Conservation (phyloP, 495 filamentous ascomycete genomes). For the Hypoxylon subgilvum region DNA sequence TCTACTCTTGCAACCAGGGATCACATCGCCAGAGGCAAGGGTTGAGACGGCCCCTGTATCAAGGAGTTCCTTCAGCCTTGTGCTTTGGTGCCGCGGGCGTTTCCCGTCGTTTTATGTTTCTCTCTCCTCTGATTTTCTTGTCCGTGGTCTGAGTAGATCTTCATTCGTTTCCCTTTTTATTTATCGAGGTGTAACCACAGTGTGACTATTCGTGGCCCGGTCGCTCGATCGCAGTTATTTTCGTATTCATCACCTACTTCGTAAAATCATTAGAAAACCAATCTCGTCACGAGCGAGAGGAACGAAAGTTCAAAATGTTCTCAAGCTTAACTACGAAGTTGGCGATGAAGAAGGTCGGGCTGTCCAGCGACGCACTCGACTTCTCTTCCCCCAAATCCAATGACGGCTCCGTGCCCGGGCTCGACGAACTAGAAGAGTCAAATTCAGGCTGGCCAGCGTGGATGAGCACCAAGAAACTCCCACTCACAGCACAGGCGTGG, state of each 20-base stretch:
- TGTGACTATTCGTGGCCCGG: neutral
- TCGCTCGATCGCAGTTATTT: neutral
- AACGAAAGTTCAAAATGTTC: slow-evolving; percentile 45
- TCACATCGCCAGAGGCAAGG: slow-evolving; percentile 8
- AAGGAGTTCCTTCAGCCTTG: slow-evolving; percentile 41
- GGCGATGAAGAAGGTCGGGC: slow-evolving; percentile 52
- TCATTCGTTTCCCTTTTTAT: slow-evolving; percentile 12
- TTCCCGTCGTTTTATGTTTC: slow-evolving; percentile 23
- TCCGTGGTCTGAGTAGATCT: slow-evolving; percentile 1
- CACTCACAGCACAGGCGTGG: slow-evolving; percentile 55
- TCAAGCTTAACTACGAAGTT: slow-evolving; percentile 56
- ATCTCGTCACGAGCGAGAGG: slow-evolving; percentile 1
- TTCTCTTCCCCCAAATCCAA: slow-evolving; percentile 40
- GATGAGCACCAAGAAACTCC: slow-evolving; percentile 51
- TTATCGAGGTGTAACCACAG: neutral
- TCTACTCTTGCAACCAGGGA: slow-evolving; percentile 16
- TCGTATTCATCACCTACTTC: neutral
- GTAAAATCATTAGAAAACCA: neutral
- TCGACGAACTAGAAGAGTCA: slow-evolving; percentile 38
- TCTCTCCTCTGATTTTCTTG: slow-evolving; percentile 7
- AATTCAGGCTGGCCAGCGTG: slow-evolving; percentile 45
- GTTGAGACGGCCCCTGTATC: slow-evolving; percentile 47
- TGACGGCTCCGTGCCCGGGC: slow-evolving; percentile 24
- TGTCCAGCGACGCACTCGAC: slow-evolving; percentile 49
- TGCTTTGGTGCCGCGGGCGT: slow-evolving; percentile 11